Evolutionary conservation across 2,329 filamentous ascomycete genomes (phyloP), one percentile per base, ranked within the genome.

Genomic region (Botryotinia globosa): DNA sequence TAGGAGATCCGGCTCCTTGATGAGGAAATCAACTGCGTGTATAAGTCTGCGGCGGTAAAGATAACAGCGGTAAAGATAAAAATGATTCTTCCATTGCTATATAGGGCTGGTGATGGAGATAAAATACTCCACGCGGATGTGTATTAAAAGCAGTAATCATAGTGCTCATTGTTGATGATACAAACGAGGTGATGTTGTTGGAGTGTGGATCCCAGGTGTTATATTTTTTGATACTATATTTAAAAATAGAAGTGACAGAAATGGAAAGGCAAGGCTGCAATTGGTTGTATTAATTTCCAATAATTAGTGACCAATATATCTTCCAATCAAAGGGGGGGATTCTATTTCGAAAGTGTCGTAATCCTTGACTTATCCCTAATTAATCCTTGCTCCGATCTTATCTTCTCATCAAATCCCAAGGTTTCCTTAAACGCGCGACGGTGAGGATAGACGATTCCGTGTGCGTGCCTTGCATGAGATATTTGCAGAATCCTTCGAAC

Each of bases 301-400:
- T 67, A 67, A 67, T 56, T 42, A 67, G 51, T 54, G 64, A 67
- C 65, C 48, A 56, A 68, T 68, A 68, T 68, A 68, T 68, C 65
- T 37, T 56, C 65, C 65, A 68, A 42, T 67, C 0, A 56, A 25
- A 42, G 4, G 7, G 42, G 20, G 10, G 1, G 8, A 44, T 25
- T 68, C 65, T 56, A 68, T 68, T 67, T 56, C 64, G 18, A 45
- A 45, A 29, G 62, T 45, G 42, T 45, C 4, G 34, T 25, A 25
- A 68, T 10, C 48, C 65, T 56, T 58, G 48, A 56, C 25, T 32
- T 68, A 56, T 32, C 37, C 48, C 54, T 9, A 32, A 68, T 44
- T 42, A 42, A 56, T 25, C 65, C 65, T 56, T 44, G 65, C 20
- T 56, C 18, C n/a, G 65, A 56, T 67, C 65, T 56, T 29, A 39